Evolutionary conservation across 495 filamentous ascomycete genomes (phyloP), one percentile per base, ranked within the genome.

Genomic region (Viridothelium virens): DNA sequence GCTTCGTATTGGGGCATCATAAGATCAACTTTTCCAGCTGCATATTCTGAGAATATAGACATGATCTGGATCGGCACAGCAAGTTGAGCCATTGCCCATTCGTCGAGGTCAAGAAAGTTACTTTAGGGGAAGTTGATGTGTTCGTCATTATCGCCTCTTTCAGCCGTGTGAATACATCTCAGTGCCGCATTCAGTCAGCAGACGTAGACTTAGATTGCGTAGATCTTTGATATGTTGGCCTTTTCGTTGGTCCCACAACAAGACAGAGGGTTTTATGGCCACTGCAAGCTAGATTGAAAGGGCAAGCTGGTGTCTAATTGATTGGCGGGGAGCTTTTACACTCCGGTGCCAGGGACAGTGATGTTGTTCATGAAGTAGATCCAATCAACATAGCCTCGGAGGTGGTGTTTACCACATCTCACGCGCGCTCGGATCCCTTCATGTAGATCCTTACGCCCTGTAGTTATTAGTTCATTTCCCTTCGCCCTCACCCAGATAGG

Each of bases 41-140:
- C 1, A 62, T 33, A 62, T 33, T 41, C 59, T 62, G 31, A 41
- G 59, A 18, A 6, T 36, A 0, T 2, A 37, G 59, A 62, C 2
- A 62, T 62, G 59, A 62, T 37, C 59, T 31, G 38, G 59, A 62
- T 9, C 2, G 2, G 59, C 14, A 18, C 2, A 4, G 38, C n/a
- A 62, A 31, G 33, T 31, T 41, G 36, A 62, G 59, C 59, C 36
- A 62, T 41, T 62, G 59, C 59, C 2, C 33, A 62, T 62, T 62
- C 59, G 59, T 62, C 59, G 59, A 62, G 59, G 59, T 41, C 59
- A 6, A 36, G 59, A 39, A 31, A 31, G 16, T 62, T 62, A 41
- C 39, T 62, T 62, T 34, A 62, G 59, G 59, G 36, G 59, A 7
- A 33, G 59, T 62, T 11, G 59, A 62, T 62, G 59, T 2, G 12